A percentile compares a stretch with the other conserved stretches of the same genome.
Conservation (phyloP, 495 filamentous ascomycete genomes). For the Xylaria acuta region DNA sequence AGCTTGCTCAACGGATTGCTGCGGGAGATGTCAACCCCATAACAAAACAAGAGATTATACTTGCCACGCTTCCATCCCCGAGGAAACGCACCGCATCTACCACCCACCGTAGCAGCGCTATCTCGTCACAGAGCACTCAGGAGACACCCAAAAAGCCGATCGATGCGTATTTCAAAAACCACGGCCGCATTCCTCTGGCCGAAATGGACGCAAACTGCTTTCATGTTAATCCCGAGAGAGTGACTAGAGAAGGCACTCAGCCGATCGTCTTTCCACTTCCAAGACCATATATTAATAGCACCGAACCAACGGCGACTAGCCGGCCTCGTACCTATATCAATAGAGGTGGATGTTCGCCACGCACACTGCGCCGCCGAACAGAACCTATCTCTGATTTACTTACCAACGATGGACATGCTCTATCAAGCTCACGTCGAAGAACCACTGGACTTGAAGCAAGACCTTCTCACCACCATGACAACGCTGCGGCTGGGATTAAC, state of each 20-base stretch:
- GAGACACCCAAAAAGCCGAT: constrained; percentile 68
- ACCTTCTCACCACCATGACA: constrained; percentile 31
- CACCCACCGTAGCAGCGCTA: constrained; percentile 30
- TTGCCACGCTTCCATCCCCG: constrained; percentile 42
- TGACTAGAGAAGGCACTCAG: constrained; percentile 40
- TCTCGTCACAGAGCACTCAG: constrained; percentile 47
- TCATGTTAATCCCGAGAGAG: constrained; percentile 41
- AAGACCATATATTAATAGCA: constrained; percentile 52
- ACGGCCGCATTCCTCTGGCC: constrained; percentile 76
- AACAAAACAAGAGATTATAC: constrained; percentile 73
- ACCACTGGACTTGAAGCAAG: constrained; percentile 34
- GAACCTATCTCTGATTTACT: constrained; percentile 50
- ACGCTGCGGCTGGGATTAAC: constrained; percentile 3
- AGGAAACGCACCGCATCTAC: constrained; percentile 49
- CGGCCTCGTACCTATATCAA: constrained; percentile 33
- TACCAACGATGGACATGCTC: constrained; percentile 25
- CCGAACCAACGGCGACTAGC: constrained; percentile 13
- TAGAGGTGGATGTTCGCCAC: constrained; percentile 28
- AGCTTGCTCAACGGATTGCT: constrained; percentile 79
- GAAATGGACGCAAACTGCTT: constrained; percentile 90
- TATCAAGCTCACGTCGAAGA: constrained; percentile 43
- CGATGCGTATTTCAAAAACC: constrained; percentile 74
- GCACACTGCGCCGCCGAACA: constrained; percentile 45
- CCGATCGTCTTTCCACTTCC: constrained; percentile 55
- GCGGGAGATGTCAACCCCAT: constrained; percentile 86